phyloP scores from a whole-genome alignment of 306 rosid species.

The Delonix regia region DNA sequence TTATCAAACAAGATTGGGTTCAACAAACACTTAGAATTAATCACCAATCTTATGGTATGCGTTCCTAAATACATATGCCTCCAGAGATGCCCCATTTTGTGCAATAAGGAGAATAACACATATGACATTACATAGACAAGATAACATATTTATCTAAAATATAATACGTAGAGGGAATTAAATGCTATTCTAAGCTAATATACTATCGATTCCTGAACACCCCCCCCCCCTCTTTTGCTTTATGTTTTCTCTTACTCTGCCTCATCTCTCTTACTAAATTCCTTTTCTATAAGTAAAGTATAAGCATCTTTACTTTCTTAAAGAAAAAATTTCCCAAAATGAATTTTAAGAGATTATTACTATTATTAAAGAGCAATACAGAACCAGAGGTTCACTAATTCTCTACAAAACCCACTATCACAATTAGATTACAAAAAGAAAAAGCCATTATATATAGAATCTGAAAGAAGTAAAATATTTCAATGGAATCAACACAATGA shows the following conservation, averaged over 20 bases:
- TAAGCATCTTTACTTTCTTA: slow-evolving; percentile 4
- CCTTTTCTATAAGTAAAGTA: not conserved
- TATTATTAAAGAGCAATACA: not conserved
- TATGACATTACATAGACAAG: slow-evolving; percentile 1
- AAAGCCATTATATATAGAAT: not conserved
- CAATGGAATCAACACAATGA: not conserved
- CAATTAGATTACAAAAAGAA: not conserved
- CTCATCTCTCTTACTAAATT: not conserved
- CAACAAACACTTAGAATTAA: not conserved
- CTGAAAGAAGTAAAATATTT: slow-evolving; percentile 17
- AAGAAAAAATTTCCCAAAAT: slow-evolving; percentile 9
- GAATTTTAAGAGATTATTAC: slow-evolving; percentile 1
- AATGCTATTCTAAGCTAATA: not conserved
- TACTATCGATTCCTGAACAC: too few species aligned
- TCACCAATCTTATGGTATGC: not conserved
- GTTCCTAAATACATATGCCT: not conserved
- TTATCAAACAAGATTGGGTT: not conserved
- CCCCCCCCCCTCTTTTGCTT: too few species aligned
- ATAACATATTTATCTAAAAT: not conserved
- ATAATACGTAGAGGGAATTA: too few species aligned
- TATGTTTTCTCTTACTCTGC: too few species aligned
- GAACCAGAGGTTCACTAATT: not conserved
- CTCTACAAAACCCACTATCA: slow-evolving; percentile 5
- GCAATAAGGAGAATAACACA: slow-evolving; percentile 12
- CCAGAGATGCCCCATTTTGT: not conserved